Conservation (phyloP, 192 early-diverging fungal genomes). For the Haplosporangium gracile region DNA sequence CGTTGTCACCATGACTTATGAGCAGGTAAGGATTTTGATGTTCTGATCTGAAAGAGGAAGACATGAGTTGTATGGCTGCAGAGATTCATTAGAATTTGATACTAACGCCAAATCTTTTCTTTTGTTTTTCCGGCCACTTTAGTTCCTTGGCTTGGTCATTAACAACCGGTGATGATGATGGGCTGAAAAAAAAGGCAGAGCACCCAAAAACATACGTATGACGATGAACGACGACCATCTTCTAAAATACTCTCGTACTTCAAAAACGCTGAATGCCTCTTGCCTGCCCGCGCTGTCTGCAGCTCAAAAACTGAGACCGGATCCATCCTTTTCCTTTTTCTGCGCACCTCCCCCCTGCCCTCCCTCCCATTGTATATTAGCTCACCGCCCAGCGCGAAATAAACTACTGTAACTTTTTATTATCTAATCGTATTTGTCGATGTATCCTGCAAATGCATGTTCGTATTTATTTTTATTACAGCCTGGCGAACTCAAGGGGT, state of each 20-base stretch:
- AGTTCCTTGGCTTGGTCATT: constrained; percentile 51
- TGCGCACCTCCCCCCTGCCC: background rate
- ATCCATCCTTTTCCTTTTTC: constrained; percentile 1
- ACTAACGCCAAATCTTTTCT: background rate
- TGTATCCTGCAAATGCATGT: background rate
- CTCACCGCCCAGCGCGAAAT: background rate
- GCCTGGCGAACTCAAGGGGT: background rate
- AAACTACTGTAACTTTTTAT: background rate
- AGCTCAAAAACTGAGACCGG: background rate
- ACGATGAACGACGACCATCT: background rate
- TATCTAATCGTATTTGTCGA: background rate
- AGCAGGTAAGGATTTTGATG: constrained; percentile 43
- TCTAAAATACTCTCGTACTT: too few species aligned
- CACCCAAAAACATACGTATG: background rate
- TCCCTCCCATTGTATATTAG: background rate
- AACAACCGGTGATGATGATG: constrained; percentile 39
- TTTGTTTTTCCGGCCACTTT: background rate
- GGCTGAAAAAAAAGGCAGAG: too few species aligned
- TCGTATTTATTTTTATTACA: background rate
- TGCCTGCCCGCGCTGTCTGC: background rate
- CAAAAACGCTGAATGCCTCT: background rate
- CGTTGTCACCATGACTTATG: constrained; percentile 72
- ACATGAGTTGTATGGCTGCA: background rate
- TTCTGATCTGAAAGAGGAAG: too few species aligned
- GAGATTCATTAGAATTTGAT: background rate